Base-by-base conservation (phyloP, 805 yeast species). In the Cyberlindnera mrakii region DNA sequence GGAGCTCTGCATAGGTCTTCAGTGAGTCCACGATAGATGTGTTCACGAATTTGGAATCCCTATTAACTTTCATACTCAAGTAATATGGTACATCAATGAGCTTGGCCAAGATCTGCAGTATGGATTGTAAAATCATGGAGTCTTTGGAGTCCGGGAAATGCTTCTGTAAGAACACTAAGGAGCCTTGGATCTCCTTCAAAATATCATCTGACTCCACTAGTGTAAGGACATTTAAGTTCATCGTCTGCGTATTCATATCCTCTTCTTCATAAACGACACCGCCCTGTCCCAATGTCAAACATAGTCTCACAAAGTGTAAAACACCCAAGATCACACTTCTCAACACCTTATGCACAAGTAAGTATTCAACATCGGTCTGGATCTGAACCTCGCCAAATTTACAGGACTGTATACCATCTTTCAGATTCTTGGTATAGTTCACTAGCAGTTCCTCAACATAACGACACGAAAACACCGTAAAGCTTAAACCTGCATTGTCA, bases 181-280 rank as follows among this genome's bases (percentile, higher is more conserved):
- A 55, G 7, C 45, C 46, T 4, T 65, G 59, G 6, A 79, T 37
- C 10, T 58, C 59, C 0, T 36, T 30, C 6, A 54, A 3, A 3
- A 67, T 43, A n/a, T 46, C 52, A 10, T 46, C 47, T 3, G 58
- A 43, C 3, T 40, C 46, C 15, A 60, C 48, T 14, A 54, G 40
- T 50, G 64, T 53, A 3, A 67, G 65, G 32, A 71, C 63, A 47
- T 72, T 68, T 53, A 71, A 68, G 32, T 78, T 80, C 80, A 82
- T 77, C 13, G 71, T 69, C 51, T 82, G 76, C 1, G 83, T 75
- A 43, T 80, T 79, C 29, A 85, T 63, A 61, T 85, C 95, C 56
- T 85, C 93, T 54, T 82, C 93, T 54, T 84, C 88, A 49, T 75
- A 77, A 10, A 83, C 65, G 8, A 78, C 82, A n/a, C 80, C 81